These are phyloP conservation scores for Isatis tinctoria DNA, from an alignment of 345 rosid genomes.

Conservation along the genomic window DNA sequence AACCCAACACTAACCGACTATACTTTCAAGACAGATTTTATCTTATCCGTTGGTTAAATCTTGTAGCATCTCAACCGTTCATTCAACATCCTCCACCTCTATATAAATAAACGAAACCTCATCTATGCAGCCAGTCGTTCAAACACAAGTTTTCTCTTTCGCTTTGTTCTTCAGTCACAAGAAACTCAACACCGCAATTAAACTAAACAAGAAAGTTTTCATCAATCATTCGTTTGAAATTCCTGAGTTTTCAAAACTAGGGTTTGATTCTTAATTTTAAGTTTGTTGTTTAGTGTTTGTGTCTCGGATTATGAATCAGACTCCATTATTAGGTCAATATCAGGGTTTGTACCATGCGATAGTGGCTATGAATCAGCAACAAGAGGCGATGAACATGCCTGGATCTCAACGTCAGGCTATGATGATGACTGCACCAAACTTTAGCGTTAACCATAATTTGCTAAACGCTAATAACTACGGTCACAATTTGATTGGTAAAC, in stretches of 20 bases:
- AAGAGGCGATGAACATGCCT: constrained; percentile 4
- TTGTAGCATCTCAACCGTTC: not conserved
- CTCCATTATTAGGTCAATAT: constrained; percentile 41
- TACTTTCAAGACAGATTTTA: too few relatives aligned
- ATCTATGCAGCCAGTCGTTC: not conserved
- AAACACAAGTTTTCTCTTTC: not conserved
- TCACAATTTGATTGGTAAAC: constrained; percentile 51
- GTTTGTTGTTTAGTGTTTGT: not conserved
- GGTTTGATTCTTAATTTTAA: not conserved
- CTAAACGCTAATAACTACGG: constrained; percentile 36
- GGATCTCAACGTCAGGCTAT: not conserved
- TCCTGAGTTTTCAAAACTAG: too few relatives aligned
- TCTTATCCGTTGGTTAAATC: not conserved
- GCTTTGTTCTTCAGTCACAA: not conserved
- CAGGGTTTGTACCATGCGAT: constrained; percentile 29
- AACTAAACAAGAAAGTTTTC: not conserved
- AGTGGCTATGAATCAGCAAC: constrained; percentile 38
- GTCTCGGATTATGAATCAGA: constrained; percentile 38
- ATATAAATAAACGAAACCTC: not conserved
- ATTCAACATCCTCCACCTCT: not conserved
- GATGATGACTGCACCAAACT: constrained; percentile 41
- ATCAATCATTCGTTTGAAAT: too few relatives aligned
- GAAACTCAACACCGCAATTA: not conserved
- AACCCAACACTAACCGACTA: too few relatives aligned
- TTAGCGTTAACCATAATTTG: constrained; percentile 34